phyloP scores from a whole-genome alignment of 805 yeast genomes.

The Groenewaldozyma tartarivorans region DNA sequence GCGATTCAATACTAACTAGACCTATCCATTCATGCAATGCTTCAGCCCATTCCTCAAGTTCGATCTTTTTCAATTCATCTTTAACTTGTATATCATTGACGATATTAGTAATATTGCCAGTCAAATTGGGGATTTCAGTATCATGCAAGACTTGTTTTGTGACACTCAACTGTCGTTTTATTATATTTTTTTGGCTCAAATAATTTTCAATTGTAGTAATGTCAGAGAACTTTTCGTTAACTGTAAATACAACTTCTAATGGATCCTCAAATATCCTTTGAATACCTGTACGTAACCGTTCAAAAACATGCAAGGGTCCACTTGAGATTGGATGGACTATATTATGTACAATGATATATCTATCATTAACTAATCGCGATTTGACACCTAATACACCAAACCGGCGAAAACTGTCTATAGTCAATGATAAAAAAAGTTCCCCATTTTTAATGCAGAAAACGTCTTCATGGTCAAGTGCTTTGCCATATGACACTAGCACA shows the following conservation, averaged over 20 bases:
- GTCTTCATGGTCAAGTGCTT: constrained; percentile 26
- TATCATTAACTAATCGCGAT: constrained; percentile 14
- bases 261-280: not conserved
- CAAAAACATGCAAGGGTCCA: not conserved
- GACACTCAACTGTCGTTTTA: not conserved
- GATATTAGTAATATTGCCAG: not conserved
- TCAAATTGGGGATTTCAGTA: not conserved
- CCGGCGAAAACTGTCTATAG: constrained; percentile 24
- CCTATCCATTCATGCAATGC: constrained; percentile 16
- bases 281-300: not conserved
- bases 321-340: not conserved
- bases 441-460: constrained; percentile 24
- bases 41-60: constrained; percentile 15
- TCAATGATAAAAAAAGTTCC: constrained; percentile 23
- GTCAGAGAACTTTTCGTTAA: not conserved
- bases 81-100: constrained; percentile 3
- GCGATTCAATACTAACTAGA: constrained; percentile 14
- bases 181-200: too few relatives aligned
- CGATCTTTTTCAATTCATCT: too few relatives aligned
- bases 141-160: not conserved
- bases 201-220: not conserved
- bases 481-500: constrained; percentile 12
- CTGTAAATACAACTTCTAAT: not conserved
- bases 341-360: not conserved
- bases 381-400: constrained; percentile 28